Percentiles rank a stretch among this genome's conserved stretches.
These are phyloP conservation scores for Holtermannia corniformis DNA, from an alignment of 768 basidiomycete species.

Conservation along the genomic window DNA sequence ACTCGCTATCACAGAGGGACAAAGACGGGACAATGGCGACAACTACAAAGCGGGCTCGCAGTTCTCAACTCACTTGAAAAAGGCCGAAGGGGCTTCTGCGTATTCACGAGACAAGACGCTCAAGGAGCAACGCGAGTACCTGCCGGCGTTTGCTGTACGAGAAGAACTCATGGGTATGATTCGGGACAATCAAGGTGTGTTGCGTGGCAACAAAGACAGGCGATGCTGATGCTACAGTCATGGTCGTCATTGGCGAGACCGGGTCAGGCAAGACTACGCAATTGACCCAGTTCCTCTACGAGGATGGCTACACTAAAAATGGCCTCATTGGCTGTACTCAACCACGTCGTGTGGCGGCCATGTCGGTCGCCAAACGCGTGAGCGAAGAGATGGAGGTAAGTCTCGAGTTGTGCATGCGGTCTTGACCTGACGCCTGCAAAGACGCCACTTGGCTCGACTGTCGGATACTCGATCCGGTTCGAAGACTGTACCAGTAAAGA, in stretches of 20 bases:
- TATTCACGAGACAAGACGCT: slow-evolving; percentile 75
- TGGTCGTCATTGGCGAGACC: slow-evolving; percentile 98
- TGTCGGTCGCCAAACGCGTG: slow-evolving; percentile 99
- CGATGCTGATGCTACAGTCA: slow-evolving; percentile 49
- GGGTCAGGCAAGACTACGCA: slow-evolving; percentile 99
- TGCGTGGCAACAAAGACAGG: background rate
- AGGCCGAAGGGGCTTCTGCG: slow-evolving; percentile 56
- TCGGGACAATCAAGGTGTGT: slow-evolving; percentile 83
- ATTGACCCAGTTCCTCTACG: slow-evolving; percentile 86
- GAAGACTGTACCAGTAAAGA: slow-evolving; percentile 92
- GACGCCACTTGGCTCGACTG: slow-evolving; percentile 58
- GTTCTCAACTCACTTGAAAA: slow-evolving; percentile 88
- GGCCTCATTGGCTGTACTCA: slow-evolving; percentile 96
- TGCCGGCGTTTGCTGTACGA: slow-evolving; percentile 94
- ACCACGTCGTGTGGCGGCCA: slow-evolving; percentile 95
- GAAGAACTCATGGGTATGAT: slow-evolving; percentile 81
- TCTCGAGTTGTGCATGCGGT: background rate
- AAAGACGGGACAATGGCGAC: slow-evolving; percentile 43
- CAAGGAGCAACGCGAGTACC: slow-evolving; percentile 90
- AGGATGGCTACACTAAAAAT: slow-evolving; percentile 85
- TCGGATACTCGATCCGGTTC: slow-evolving; percentile 97
- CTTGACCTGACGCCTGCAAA: slow-evolving; percentile 53
- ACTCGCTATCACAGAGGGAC: slow-evolving; percentile 40
- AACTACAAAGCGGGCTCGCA: slow-evolving; percentile 87
- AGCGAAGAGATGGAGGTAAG: slow-evolving; percentile 97